A percentile compares a stretch with the other conserved stretches of the same genome.
phyloP scores from a whole-genome alignment of 2,329 filamentous ascomycete genomes.

The Cordyceps militaris region DNA sequence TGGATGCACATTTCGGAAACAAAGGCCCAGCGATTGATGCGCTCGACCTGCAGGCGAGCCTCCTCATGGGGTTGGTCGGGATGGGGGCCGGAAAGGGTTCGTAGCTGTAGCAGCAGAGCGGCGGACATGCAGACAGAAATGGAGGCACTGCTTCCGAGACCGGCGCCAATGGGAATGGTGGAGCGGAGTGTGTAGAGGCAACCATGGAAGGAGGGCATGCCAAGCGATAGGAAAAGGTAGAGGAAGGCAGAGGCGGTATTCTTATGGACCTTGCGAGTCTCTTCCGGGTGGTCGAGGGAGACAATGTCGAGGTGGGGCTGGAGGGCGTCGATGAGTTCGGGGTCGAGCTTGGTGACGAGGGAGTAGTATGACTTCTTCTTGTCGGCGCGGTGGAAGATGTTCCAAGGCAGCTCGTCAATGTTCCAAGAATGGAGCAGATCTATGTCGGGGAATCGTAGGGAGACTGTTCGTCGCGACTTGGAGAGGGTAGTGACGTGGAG shows the following conservation, averaged over 20 bases:
- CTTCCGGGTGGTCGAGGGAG: conserved; percentile 57
- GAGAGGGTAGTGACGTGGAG: conserved; percentile 91
- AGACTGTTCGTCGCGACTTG: conserved; percentile 83
- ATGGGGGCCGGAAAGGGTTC: conserved; percentile 82
- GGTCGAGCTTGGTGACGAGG: conserved; percentile 74
- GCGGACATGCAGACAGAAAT: conserved; percentile 83
- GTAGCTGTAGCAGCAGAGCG: conserved; percentile 79
- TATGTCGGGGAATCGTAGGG: conserved; percentile 85
- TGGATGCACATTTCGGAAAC: conserved; percentile 97
- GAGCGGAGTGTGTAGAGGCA: conserved; percentile 88
- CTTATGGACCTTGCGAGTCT: conserved; percentile 76
- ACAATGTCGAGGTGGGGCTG: conserved; percentile 70
- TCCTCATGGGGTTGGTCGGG: conserved; percentile 84
- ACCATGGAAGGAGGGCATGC: conserved; percentile 68
- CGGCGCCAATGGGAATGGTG: conserved; percentile 86
- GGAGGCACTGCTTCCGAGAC: conserved; percentile 88
- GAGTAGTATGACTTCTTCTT: conserved; percentile 97
- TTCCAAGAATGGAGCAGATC: conserved; percentile 87
- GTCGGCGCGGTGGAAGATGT: conserved; percentile 64
- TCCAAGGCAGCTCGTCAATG: conserved; percentile 87
- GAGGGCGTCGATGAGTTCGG: conserved; percentile 72
- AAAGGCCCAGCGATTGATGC: conserved; percentile 97
- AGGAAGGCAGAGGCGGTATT: conserved; percentile 79
- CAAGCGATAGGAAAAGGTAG: conserved; percentile 86
- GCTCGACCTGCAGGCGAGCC: conserved; percentile 81